Evolutionary conservation across 768 basidiomycete genomes (phyloP).

Genomic region (Xerocomellus amylosporus): DNA sequence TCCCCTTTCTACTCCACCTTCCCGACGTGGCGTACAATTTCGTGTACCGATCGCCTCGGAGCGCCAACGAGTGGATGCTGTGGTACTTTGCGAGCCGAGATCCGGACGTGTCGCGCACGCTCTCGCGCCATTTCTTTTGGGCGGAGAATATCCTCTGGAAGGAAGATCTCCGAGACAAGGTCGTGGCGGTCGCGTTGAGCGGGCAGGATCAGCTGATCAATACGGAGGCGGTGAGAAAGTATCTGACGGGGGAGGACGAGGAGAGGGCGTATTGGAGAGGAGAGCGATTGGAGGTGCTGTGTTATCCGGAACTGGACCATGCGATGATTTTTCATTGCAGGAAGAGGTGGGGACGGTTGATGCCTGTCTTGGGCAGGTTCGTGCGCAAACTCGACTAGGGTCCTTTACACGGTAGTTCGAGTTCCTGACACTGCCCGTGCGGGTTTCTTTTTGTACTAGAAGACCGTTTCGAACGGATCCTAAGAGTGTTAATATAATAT

Average conservation of each 20-base stretch:
- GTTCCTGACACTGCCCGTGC: background rate
- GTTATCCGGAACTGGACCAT: conserved; percentile 39
- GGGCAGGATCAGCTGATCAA: conserved; percentile 45
- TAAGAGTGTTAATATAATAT: background rate
- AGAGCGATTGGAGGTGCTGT: conserved; percentile 39
- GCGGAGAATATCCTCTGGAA: conserved; percentile 57
- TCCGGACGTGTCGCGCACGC: conserved; percentile 56
- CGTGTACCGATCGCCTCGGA: conserved; percentile 53
- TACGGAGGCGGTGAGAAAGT: conserved; percentile 36
- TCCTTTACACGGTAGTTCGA: background rate
- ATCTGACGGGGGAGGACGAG: conserved; percentile 36
- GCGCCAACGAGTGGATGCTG: conserved; percentile 60
- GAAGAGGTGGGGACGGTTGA: conserved; percentile 27
- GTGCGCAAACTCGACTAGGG: conserved; percentile 7
- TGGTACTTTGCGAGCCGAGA: conserved; percentile 70
- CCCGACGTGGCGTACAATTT: conserved; percentile 66
- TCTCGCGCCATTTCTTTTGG: conserved; percentile 67
- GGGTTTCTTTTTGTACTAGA: background rate
- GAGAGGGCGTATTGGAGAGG: conserved; percentile 26
- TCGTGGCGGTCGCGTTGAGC: conserved; percentile 36
- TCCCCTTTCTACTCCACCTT: conserved; percentile 61
- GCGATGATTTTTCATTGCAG: conserved; percentile 38
- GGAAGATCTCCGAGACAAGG: conserved; percentile 44
- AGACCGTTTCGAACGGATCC: background rate
- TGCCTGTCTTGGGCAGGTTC: conserved; percentile 34